Evolutionary conservation across 257 asterid species (phyloP).

Genomic region (Plantago major): DNA sequence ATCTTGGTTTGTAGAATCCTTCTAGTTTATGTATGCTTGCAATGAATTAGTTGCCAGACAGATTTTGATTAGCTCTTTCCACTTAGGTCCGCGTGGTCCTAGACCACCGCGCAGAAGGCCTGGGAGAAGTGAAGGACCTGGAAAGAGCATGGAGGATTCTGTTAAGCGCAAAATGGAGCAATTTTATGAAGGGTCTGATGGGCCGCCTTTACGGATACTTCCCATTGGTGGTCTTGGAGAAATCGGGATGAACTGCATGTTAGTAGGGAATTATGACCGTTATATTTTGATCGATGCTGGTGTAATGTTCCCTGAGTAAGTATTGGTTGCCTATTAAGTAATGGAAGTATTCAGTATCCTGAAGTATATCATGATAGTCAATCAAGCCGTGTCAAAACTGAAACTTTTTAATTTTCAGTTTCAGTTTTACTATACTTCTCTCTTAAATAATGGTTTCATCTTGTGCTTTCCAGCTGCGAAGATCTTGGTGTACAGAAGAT

Average conservation of each 20-base stretch:
- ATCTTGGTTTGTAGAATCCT: no score
- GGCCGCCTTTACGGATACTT: slow-evolving; percentile 88
- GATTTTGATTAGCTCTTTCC: slow-evolving; percentile 2
- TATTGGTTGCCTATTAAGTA: slow-evolving; percentile 5
- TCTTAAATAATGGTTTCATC: background rate
- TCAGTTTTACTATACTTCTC: background rate
- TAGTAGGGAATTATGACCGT: slow-evolving; percentile 88
- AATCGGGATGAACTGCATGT: slow-evolving; percentile 99
- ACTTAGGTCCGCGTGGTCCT: slow-evolving; percentile 48
- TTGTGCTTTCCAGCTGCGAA: slow-evolving; percentile 52
- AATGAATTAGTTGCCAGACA: background rate
- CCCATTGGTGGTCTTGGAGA: slow-evolving; percentile 99
- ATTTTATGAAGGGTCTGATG: slow-evolving; percentile 92
- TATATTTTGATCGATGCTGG: slow-evolving; percentile 97
- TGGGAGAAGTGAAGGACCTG: slow-evolving; percentile 68
- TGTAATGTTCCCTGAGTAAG: slow-evolving; percentile 98
- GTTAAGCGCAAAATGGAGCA: slow-evolving; percentile 96
- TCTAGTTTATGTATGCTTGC: no score
- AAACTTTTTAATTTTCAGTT: background rate
- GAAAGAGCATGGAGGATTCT: slow-evolving; percentile 93
- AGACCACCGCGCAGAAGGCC: slow-evolving; percentile 51
- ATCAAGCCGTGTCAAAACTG: no score
- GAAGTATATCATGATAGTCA: background rate
- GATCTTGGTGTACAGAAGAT: slow-evolving; percentile 98
- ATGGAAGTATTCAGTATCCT: slow-evolving; percentile 10